Percentiles rank a stretch among this genome's conserved stretches.
Evolutionary conservation across 805 yeast genomes (phyloP).

Genomic region (Lipomyces yamadae): DNA sequence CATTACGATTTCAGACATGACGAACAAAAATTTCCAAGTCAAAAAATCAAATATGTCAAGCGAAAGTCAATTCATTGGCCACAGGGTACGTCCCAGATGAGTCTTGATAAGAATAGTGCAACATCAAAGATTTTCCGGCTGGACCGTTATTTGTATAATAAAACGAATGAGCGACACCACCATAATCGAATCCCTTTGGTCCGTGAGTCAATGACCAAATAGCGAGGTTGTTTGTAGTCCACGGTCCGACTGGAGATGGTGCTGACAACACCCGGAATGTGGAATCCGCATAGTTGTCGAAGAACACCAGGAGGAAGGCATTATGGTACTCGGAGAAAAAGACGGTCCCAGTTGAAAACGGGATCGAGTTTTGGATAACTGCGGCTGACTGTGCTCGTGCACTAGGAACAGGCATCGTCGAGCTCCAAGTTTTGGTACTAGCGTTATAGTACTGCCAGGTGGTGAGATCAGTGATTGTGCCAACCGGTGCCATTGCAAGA

Average conservation of each 20-base stretch:
- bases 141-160: background rate
- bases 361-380: constrained; percentile 9
- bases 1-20: too few relatives aligned
- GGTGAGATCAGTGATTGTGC: constrained; percentile 5
- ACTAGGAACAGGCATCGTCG: constrained; percentile 11
- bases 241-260: constrained; percentile 28
- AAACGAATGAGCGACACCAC: constrained; percentile 10
- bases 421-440: constrained; percentile 10
- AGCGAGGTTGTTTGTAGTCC: constrained; percentile 15
- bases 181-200: constrained; percentile 18
- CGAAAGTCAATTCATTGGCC: constrained; percentile 55
- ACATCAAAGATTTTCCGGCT: constrained; percentile 19
- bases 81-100: constrained; percentile 13
- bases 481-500: constrained; percentile 19
- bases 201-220: constrained; percentile 13
- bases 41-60: background rate
- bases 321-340: constrained; percentile 25
- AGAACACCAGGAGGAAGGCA: constrained; percentile 22
- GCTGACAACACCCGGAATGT: constrained; percentile 21
- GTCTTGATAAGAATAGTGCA: constrained; percentile 23
- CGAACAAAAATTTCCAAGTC: too few relatives aligned
- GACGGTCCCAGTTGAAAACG: constrained; percentile 21
- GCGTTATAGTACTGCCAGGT: constrained; percentile 23
- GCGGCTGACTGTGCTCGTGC: constrained; percentile 19
- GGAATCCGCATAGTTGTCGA: constrained; percentile 21